phyloP scores from a whole-genome alignment of 2,329 filamentous ascomycete species.

The Pseudogymnoascus sp. region DNA sequence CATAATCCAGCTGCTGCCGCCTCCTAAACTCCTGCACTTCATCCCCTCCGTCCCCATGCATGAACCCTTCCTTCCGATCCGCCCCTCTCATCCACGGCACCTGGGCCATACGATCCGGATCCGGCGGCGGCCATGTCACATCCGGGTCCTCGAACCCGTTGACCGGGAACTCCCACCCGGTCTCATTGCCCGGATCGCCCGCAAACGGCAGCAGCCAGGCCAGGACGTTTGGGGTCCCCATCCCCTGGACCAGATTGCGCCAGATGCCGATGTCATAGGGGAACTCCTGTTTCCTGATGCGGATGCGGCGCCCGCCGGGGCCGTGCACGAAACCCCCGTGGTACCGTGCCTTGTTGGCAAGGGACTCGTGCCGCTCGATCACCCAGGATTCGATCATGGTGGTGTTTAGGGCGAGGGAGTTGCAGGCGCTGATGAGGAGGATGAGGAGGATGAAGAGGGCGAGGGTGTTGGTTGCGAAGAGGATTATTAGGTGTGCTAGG shows the following conservation, averaged over 20 bases:
- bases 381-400: constrained; percentile 81
- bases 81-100: constrained; percentile 3
- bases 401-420: constrained; percentile 56
- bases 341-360: constrained; percentile 39
- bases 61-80: constrained; percentile 15
- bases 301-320: constrained; percentile 41
- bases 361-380: constrained; percentile 51
- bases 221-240: constrained; percentile 59
- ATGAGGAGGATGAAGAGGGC: constrained; percentile 55
- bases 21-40: constrained; percentile 38
- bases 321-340: constrained; percentile 31
- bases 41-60: constrained; percentile 26
- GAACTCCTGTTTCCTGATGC: constrained; percentile 61
- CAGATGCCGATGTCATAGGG: constrained; percentile 75
- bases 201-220: constrained; percentile 61
- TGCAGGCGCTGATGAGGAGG: constrained; percentile 53
- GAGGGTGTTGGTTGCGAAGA: constrained; percentile 48
- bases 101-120: constrained; percentile 48
- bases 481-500: constrained; percentile 51
- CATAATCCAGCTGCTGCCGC: constrained; percentile 42
- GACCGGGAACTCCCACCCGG: constrained; percentile 55
- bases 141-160: constrained; percentile 65
- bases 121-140: constrained; percentile 53
- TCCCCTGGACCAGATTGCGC: constrained; percentile 63
- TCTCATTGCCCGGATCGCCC: constrained; percentile 18